These are phyloP conservation scores for Vanderwaltozyma verrucispora DNA, from an alignment of 805 yeast genomes.

Conservation along the genomic window DNA sequence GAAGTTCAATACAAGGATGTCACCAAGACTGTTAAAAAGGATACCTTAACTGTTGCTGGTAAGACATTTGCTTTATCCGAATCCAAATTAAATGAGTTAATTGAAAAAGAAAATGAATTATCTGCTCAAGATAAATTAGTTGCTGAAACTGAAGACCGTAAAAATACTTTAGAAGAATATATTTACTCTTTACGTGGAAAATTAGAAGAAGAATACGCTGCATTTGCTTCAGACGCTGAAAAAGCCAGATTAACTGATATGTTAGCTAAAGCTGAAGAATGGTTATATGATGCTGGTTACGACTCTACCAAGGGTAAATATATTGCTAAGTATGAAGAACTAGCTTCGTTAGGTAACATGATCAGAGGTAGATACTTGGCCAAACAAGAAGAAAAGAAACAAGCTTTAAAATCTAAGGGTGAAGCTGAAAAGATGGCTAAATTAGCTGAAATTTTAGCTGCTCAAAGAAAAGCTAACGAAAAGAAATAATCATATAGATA, in stretches of 20 bases:
- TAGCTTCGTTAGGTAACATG: conserved; percentile 87
- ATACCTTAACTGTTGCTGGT: conserved; percentile 53
- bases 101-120: conserved; percentile 77
- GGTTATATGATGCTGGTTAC: conserved; percentile 96
- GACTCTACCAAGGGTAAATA: conserved; percentile 92
- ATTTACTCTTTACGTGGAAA: conserved; percentile 95
- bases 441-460: conserved; percentile 76
- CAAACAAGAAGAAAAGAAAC: conserved; percentile 89
- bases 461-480: conserved; percentile 47
- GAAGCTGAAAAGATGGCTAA: conserved; percentile 78
- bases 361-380: conserved; percentile 90
- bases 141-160: conserved; percentile 96
- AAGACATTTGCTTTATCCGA: conserved; percentile 52
- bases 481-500: conserved; percentile 6
- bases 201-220: conserved; percentile 80
- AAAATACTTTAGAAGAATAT: conserved; percentile 96
- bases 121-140: conserved; percentile 87
- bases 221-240: conserved; percentile 83
- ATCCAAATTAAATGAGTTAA: conserved; percentile 42
- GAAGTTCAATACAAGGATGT: conserved; percentile 84
- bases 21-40: conserved; percentile 87
- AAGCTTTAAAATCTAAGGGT: conserved; percentile 71
- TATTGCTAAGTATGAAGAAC: conserved; percentile 94
- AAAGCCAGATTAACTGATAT: conserved; percentile 63
- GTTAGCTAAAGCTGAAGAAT: conserved; percentile 83